Base-by-base conservation (phyloP, 306 rosid genomes). In the Erythrophleum fordii region DNA sequence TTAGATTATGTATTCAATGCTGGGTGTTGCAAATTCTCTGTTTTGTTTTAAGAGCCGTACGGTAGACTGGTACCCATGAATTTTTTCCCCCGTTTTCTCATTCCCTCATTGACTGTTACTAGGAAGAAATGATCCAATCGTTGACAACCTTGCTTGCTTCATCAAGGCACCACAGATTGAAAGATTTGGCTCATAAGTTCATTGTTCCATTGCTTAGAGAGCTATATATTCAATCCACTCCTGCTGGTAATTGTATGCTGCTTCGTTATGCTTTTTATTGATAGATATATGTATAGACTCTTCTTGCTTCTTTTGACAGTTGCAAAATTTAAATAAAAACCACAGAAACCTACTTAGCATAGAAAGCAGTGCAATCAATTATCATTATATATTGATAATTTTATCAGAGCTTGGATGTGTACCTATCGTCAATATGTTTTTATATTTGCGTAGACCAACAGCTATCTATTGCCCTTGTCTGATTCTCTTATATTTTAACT, bases 181-280 rank as follows among this genome's bases (percentile, higher is more conserved):
- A 77, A 79, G 72, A 79, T 26, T 90, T 90, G 0, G 88, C 89
- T 82, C 83, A 81, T 49, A 71, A 55, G 67, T 85, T 83, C 82
- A 86, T 95, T 67, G 82, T 78, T 69, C 98, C 99, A 0, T 84
- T 95, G 71, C 95, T 95, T 78, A 61, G 73, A 65, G 88, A 85
- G 73, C 90, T 93, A 78, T 88, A 87, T 89, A 82, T 68, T 71
- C 83, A 64, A 35, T 82, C 80, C n/a, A 28, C 76, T 45, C 80
- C 84, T 31, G 29, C 81, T n/a, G 95, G 98, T 94, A 72, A 89
- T 73, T 81, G 37, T 62, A 39, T 82, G 31, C 67, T 82, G 56
- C 31, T 13, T 12, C 25, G 42, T 39, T 13, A 14, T 37, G 39
- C 49, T 18, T 44, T 35, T 56, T 12, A 22, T 78, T n/a, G 18